These are phyloP conservation scores for Vitis riparia DNA, from an alignment of 164 flowering plant genomes.

Conservation along the genomic window DNA sequence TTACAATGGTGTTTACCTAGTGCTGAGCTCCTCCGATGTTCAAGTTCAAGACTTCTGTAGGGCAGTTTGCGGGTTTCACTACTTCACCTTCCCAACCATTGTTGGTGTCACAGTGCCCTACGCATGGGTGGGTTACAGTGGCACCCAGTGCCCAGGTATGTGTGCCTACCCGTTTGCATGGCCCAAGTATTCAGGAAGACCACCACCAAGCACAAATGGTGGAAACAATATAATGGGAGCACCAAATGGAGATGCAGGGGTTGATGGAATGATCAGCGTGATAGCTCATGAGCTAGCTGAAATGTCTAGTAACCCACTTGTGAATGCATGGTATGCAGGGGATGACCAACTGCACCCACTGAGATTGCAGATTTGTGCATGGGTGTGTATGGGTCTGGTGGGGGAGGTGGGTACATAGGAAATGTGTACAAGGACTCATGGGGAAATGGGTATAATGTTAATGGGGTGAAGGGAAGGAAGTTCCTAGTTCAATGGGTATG, in stretches of 20 bases:
- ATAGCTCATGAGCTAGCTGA: constrained; percentile 74
- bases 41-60: constrained; percentile 61
- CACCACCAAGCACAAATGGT: constrained; percentile 20
- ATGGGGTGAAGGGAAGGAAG: constrained; percentile 58
- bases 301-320: constrained; percentile 51
- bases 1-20: constrained; percentile 52
- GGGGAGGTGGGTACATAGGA: constrained; percentile 61
- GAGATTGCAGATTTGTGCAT: constrained; percentile 70
- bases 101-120: constrained; percentile 61
- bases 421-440: constrained; percentile 33
- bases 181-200: constrained; percentile 34
- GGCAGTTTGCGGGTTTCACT: constrained; percentile 72
- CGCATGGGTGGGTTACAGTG: constrained; percentile 70
- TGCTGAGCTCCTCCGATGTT: constrained; percentile 61
- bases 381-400: constrained; percentile 68
- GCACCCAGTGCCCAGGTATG: constrained; percentile 60
- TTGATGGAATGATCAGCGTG: constrained; percentile 70
- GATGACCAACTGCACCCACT: constrained; percentile 51
- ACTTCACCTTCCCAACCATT: constrained; percentile 57
- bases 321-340: constrained; percentile 70
- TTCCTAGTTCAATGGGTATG: constrained; percentile 69
- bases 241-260: constrained; percentile 61
- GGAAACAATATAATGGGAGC: constrained; percentile 31
- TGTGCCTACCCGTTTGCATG: constrained; percentile 70
- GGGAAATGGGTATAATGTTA: constrained; percentile 50